Evolutionary conservation across 2,329 filamentous ascomycete species (phyloP).

Genomic region (Pyricularia grisea): DNA sequence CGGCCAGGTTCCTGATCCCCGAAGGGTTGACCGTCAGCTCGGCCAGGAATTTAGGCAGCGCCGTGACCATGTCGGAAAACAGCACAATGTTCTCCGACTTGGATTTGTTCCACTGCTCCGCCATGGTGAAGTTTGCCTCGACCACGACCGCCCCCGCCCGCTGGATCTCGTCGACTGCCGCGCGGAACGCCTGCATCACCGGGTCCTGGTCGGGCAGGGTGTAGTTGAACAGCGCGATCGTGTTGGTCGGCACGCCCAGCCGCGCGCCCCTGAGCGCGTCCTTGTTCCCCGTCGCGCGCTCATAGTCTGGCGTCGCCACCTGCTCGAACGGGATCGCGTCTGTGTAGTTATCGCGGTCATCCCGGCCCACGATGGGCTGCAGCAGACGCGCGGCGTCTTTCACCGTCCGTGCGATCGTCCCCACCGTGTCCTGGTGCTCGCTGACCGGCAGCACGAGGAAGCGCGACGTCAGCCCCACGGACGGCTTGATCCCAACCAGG

Average conservation of each 20-base stretch:
- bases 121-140: slow-evolving; percentile 33
- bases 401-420: slow-evolving; percentile 55
- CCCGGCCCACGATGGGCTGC: slow-evolving; percentile 52
- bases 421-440: slow-evolving; percentile 55
- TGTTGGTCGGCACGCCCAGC: slow-evolving; percentile 55
- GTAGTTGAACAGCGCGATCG: slow-evolving; percentile 25
- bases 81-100: not conserved
- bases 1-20: slow-evolving; percentile 37
- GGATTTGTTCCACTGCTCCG: not conserved
- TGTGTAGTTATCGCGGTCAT: slow-evolving; percentile 56
- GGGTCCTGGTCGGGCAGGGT: slow-evolving; percentile 7
- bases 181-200: slow-evolving; percentile 41
- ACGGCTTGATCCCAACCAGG: slow-evolving; percentile 60
- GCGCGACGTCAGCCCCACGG: slow-evolving; percentile 54
- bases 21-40: slow-evolving; percentile 48
- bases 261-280: slow-evolving; percentile 46
- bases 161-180: slow-evolving; percentile 39
- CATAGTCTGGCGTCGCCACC: slow-evolving; percentile 45
- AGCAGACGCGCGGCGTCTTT: slow-evolving; percentile 55
- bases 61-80: slow-evolving; percentile 47
- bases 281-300: slow-evolving; percentile 40
- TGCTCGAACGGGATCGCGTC: slow-evolving; percentile 43
- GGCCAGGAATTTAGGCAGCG: slow-evolving; percentile 47
- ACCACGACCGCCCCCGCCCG: slow-evolving; percentile 47
- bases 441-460: slow-evolving; percentile 57